Evolutionary conservation across 2,329 filamentous ascomycete species (phyloP), one percentile per base, ranked within the genome.

Genomic region (Aspergillus udagawae): DNA sequence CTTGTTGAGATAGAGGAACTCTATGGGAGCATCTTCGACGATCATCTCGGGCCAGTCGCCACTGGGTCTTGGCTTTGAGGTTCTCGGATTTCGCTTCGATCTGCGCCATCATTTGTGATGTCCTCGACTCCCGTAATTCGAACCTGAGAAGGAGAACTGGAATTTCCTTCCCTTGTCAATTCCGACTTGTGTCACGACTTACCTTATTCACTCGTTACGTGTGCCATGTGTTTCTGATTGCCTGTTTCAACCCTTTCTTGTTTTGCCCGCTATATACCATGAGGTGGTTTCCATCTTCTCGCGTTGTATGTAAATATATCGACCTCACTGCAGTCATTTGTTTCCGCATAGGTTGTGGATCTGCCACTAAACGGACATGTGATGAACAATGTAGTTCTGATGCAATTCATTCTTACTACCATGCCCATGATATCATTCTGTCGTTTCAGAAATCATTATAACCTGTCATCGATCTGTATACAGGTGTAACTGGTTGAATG

Each of bases 1-100:
- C 77, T 95, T 58, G 78, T 80, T 48, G 92, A 96, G 70, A 89
- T 97, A 56, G 83, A 90, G 63, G 84, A 83, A 55, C 75, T 96
- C 14, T 82, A 89, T 66, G 74, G 81, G 51, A 82, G 79, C 58
- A 85, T 88, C 70, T 87, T 89, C 68, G 78, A 78, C 42, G 75
- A 78, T 60, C 67, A 70, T 49, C 65, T 74, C 28, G 72, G 71
- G 6, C 65, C 73, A 17, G 63, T 75, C 52, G 65, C 65, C 38
- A 58, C 62, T 4, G 66, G 72, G 35, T 62, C 71, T 23, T 80
- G 78, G 78, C 72, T 79, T 32, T 79, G 64, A 67, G 45, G 9
- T 25, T 38, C 3, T 38, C n/a, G 12, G 4, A 25, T 52, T 55
- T 54, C 23, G 57, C 23, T 49, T 52, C 52, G 44, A 49, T 20